Evolutionary conservation across 108 stramenopile genomes (phyloP), one percentile per base, ranked within the genome.

Genomic region (Conticribra weissflogii): DNA sequence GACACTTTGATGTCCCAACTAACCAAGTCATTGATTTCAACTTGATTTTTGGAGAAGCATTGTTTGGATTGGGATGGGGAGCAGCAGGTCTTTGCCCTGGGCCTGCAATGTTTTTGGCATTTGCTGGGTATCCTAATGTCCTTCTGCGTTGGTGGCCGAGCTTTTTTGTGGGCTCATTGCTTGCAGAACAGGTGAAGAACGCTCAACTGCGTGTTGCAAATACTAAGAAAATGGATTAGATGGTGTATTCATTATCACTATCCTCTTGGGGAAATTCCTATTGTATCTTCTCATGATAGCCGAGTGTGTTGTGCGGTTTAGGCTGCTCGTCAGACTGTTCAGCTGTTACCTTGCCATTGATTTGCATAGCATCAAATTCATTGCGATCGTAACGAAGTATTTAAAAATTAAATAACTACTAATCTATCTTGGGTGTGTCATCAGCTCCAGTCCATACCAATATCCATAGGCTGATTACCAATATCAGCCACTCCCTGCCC

Each of bases 41-140:
- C 2, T 60, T 87, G 1, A 30, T 87, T 0, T 19, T 84, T 0
- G 86, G 86, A 14, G 78, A 79, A 57, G 68, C 75, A 4, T 32
- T 84, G 12, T 87, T 87, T 70, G 86, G 86, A 21, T 24, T 84
- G 34, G 86, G 86, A 19, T 87, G 86, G 86, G 86, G 83, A 14
- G 47, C 85, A 19, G 81, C 71, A 12, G 86, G 86, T 14, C 47
- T 81, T 1, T 87, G 86, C 51, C 86, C 86, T 15, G 86, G 86
- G n/a, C 86, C 86, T 2, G 86, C 86, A 22, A 66, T 87, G 76
- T 72, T 76, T 50, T 49, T 63, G 27, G 81, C 76, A 5, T 74
- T 68, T 51, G 74, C 62, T 22, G 84, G 84, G 23, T 66, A 66
- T 30, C 72, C 50, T 0, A 64, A 66, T 46, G 62, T 80, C 22